Base-by-base conservation (phyloP, 805 yeast species). In the Candida patagonica region DNA sequence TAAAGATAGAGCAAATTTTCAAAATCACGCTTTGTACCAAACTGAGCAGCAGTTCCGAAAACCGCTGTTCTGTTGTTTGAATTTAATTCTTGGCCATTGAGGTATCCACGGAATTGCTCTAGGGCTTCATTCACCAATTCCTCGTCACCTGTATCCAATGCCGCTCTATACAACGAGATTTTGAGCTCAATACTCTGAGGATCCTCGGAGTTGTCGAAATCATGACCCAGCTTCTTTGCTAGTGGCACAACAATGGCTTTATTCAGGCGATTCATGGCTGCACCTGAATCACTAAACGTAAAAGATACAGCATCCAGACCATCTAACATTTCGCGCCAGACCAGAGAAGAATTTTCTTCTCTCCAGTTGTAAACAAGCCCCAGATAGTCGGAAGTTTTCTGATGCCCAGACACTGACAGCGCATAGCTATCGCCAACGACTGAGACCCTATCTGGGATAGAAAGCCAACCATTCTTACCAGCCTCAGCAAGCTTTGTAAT, bases 61-160 rank as follows among this genome's bases (percentile, higher is more conserved):
- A 85, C 76, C 12, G 80, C 54, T 4, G 70, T 72, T 60, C 83
- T 74, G 50, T 85, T 62, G 63, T 83, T 78, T 42, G 94, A 84
- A 59, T 84, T 76, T 47, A 86, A 68, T 48, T 70, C 69, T 56
- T 81, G 82, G 46, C 92, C 92, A 9, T 65, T 62, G 37, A 70
- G 63, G 53, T 65, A 80, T 30, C 66, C 64, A 6, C 61, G 66
- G 58, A 81, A 83, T 52, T 71, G 61, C 13, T 43, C 52, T 39
- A 58, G 48, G 15, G 63, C 66, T 13, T 46, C 47, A 24, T 52
- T 52, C 32, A 57, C 53, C 26, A 56, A 59, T 39, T 56, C 64
- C 40, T 52, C 53, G 26, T 53, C 64, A 19, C 50, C 63, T 22
- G 53, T 53, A 15, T 47, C 40, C 22, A 58, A 60, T 2, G 67